A percentile compares a stretch with the other conserved stretches of the same genome.
Conservation (phyloP, 1,284 basidiomycete species). For the Heimioporus retisporus region DNA sequence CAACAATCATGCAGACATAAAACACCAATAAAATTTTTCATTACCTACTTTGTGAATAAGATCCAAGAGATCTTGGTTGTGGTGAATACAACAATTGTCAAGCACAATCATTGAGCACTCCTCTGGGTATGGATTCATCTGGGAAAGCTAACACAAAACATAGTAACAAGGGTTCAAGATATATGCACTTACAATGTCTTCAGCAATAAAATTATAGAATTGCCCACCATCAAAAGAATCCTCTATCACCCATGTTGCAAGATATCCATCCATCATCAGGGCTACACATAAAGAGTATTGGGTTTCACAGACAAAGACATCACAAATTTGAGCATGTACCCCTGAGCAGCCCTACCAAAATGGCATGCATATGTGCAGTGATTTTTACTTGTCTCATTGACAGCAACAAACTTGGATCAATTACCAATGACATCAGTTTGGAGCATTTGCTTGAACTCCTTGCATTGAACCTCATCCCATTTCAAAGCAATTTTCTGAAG, state of each 20-base stretch:
- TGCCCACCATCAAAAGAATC: not conserved
- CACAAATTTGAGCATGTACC: not conserved
- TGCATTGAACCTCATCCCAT: not conserved
- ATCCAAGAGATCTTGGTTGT: no score
- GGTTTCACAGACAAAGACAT: not conserved
- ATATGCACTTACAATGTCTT: conserved; percentile 6
- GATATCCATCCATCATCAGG: not conserved
- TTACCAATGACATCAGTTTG: conserved; percentile 18
- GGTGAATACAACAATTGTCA: no score
- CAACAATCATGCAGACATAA: no score
- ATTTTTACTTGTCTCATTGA: conserved; percentile 42
- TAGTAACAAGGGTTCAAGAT: not conserved
- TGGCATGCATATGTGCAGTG: conserved; percentile 24
- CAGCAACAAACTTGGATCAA: conserved; percentile 38
- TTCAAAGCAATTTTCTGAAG: conserved; percentile 27
- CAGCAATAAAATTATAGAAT: conserved; percentile 4
- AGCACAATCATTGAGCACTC: no score
- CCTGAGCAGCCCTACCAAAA: conserved; percentile 1
- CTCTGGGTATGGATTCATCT: no score
- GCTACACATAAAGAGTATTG: not conserved
- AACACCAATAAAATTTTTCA: no score
- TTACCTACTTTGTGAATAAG: no score
- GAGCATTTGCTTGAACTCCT: conserved; percentile 13
- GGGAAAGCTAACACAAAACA: not conserved
- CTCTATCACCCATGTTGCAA: not conserved